Evolutionary conservation across 257 asterid species (phyloP).

Genomic region (Solanum ahanhuiri): DNA sequence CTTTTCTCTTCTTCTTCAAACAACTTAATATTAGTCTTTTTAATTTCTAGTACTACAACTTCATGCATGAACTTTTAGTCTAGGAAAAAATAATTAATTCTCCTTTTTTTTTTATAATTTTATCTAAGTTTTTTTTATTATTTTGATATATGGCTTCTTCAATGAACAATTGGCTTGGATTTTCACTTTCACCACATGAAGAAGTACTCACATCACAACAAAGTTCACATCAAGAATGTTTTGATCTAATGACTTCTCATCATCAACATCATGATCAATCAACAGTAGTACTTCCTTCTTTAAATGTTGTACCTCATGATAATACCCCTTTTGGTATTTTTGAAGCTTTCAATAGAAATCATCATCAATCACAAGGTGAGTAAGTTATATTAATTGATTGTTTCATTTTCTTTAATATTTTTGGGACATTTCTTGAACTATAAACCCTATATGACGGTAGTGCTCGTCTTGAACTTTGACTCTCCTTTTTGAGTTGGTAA

Average conservation of each 20-base stretch:
- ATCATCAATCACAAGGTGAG: slow-evolving; percentile 36
- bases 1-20: slow-evolving; percentile 21
- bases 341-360: slow-evolving; percentile 37
- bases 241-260: slow-evolving; percentile 29
- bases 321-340: slow-evolving; percentile 32
- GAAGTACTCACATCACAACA: slow-evolving; percentile 17
- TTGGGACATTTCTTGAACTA: neutral
- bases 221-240: slow-evolving; percentile 35
- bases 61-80: slow-evolving; percentile 37
- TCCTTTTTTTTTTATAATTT: neutral
- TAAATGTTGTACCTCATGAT: slow-evolving; percentile 20
- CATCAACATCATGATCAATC: slow-evolving; percentile 12
- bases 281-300: slow-evolving; percentile 28
- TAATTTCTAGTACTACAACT: neutral
- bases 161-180: slow-evolving; percentile 69
- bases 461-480: neutral
- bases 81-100: neutral
- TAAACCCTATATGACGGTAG: no score
- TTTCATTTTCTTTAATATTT: neutral
- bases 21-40: neutral
- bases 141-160: slow-evolving; percentile 20
- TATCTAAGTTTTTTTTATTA: neutral
- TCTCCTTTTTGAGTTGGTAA: neutral
- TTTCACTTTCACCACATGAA: slow-evolving; percentile 56
- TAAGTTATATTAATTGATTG: neutral